phyloP scores from a whole-genome alignment of 2,329 filamentous ascomycete genomes.

The Tolypocladium tropicale region DNA sequence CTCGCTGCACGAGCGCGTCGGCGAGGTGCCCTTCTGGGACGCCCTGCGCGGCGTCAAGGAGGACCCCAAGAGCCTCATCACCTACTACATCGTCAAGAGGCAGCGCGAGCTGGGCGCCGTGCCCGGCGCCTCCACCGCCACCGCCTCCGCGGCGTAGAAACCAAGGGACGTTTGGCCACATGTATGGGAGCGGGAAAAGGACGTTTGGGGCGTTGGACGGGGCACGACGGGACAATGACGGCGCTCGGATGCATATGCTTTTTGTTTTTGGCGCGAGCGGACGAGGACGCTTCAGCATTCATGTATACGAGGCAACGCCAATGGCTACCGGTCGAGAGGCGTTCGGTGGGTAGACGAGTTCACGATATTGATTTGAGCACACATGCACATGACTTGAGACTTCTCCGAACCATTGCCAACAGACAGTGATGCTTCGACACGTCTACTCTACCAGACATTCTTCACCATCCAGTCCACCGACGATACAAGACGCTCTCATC shows the following conservation, averaged over 20 bases:
- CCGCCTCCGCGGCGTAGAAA: neutral
- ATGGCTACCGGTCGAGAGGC: neutral
- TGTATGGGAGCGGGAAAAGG: neutral
- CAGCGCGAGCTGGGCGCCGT: constrained; percentile 39
- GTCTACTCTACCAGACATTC: neutral
- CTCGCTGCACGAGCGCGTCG: constrained; percentile 53
- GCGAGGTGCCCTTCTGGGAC: constrained; percentile 56
- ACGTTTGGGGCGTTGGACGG: neutral
- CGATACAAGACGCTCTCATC: neutral
- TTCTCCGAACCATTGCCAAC: neutral
- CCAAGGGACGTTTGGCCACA: neutral
- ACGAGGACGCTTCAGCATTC: neutral
- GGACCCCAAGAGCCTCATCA: constrained; percentile 66
- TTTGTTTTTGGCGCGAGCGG: neutral
- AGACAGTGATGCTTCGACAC: neutral
- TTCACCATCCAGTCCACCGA: neutral
- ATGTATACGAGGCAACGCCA: neutral
- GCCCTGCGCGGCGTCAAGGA: constrained; percentile 54
- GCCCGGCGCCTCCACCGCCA: neutral
- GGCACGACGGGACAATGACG: neutral
- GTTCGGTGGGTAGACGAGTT: neutral
- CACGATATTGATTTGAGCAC: neutral
- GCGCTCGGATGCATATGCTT: constrained; percentile 2
- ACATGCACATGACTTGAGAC: neutral
- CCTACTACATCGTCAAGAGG: constrained; percentile 69